Percentiles rank a stretch among this genome's conserved stretches.
These are phyloP conservation scores for Tulasnella sp. DNA, from an alignment of 768 basidiomycete species.

Conservation along the genomic window DNA sequence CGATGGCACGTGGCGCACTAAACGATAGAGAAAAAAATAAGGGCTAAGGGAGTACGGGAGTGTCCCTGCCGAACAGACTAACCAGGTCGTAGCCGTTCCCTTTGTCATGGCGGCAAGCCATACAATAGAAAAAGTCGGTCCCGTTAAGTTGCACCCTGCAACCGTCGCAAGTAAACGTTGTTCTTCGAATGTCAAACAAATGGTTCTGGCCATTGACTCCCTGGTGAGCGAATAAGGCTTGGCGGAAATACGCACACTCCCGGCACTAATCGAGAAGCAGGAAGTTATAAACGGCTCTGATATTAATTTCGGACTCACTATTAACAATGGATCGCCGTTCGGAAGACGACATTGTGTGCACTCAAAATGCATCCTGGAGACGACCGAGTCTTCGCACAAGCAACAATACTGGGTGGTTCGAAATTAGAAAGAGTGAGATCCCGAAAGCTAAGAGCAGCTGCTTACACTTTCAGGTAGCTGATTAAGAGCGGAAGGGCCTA, in stretches of 20 bases:
- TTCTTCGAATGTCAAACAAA: not conserved
- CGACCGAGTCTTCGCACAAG: not conserved
- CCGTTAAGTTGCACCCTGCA: not conserved
- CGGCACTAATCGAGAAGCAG: not conserved
- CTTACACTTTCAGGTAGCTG: not conserved
- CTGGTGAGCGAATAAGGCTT: not conserved
- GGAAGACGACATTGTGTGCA: not conserved
- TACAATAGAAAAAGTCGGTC: not conserved
- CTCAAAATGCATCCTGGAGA: not conserved
- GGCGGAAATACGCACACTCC: not conserved
- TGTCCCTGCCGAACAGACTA: not conserved
- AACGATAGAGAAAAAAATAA: not conserved
- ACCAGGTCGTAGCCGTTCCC: not conserved
- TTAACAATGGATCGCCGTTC: not conserved
- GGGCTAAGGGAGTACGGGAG: not conserved
- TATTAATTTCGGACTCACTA: not conserved
- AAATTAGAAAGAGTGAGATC: not conserved
- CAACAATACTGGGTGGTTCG: not conserved
- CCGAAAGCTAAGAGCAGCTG: not conserved
- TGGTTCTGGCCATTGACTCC: not conserved
- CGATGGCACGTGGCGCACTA: not conserved
- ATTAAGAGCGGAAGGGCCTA: not conserved
- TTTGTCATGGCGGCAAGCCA: not conserved
- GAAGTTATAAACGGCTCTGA: not conserved
- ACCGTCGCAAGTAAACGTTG: not conserved